phyloP scores from a whole-genome alignment of 1,139 yeast species.

The Arxiozyma bovina region DNA sequence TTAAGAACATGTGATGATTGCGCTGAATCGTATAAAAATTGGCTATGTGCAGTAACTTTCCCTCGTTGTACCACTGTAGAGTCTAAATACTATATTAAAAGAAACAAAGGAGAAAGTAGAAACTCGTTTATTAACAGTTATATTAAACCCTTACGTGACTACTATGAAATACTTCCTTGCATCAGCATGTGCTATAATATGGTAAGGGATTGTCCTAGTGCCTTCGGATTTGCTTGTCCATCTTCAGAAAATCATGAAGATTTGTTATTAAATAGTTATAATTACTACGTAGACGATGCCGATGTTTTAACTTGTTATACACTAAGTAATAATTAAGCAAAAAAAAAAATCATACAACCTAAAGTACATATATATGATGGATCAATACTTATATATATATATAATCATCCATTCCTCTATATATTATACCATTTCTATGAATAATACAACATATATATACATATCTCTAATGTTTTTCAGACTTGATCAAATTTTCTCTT shows the following conservation, averaged over 20 bases:
- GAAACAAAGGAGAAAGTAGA: constrained; percentile 50
- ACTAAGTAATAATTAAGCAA: background rate
- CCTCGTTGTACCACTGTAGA: constrained; percentile 67
- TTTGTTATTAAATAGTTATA: constrained; percentile 41
- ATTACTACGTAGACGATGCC: constrained; percentile 35
- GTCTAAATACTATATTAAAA: constrained; percentile 39
- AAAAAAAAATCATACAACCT: background rate
- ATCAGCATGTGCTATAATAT: constrained; percentile 69
- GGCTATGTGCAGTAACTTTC: constrained; percentile 88
- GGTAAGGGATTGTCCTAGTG: constrained; percentile 77
- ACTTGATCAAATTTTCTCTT: constrained; percentile 16
- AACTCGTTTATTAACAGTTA: constrained; percentile 48
- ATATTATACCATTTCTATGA: background rate
- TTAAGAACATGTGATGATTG: constrained; percentile 67
- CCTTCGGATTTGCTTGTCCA: constrained; percentile 71
- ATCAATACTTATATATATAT: background rate
- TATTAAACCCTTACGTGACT: constrained; percentile 51
- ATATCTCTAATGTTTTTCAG: background rate
- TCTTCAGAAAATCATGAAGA: constrained; percentile 28
- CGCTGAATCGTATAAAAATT: constrained; percentile 58
- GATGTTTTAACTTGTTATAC: constrained; percentile 19
- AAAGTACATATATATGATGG: too few species aligned
- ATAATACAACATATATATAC: background rate
- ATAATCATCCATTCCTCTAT: background rate
- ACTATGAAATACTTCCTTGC: constrained; percentile 83